phyloP scores from a whole-genome alignment of 805 yeast genomes.

The Lachancea sp. region DNA sequence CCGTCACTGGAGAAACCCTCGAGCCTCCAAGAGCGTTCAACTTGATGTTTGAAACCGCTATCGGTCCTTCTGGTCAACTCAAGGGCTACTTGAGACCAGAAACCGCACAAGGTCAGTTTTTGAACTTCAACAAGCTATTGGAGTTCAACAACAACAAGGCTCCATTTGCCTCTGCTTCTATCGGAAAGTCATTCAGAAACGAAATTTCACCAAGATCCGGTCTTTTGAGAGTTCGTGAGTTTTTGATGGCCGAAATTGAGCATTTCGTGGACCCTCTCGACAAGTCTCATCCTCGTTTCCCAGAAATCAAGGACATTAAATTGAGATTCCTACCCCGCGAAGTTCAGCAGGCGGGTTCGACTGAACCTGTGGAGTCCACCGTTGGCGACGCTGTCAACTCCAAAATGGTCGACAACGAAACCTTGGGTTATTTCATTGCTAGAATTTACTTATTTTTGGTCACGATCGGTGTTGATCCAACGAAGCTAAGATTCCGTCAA shows the following conservation, averaged over 20 bases:
- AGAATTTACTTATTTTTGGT: constrained; percentile 80
- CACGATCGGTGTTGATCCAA: constrained; percentile 85
- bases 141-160: constrained; percentile 93
- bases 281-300: constrained; percentile 76
- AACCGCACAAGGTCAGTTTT: constrained; percentile 99
- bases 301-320: constrained; percentile 63
- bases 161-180: constrained; percentile 99
- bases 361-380: constrained; percentile 54
- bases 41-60: constrained; percentile 98
- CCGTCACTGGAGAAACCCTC: constrained; percentile 77
- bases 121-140: constrained; percentile 86
- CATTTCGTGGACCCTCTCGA: constrained; percentile 93
- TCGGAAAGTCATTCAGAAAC: constrained; percentile 97
- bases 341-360: constrained; percentile 81
- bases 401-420: constrained; percentile 92
- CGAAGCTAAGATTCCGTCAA: constrained; percentile 90
- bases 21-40: constrained; percentile 94
- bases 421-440: constrained; percentile 94
- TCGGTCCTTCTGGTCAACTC: constrained; percentile 95
- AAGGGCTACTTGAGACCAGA: constrained; percentile 97
- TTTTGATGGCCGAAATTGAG: constrained; percentile 98
- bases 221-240: constrained; percentile 94
- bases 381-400: constrained; percentile 86
- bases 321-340: constrained; percentile 79
- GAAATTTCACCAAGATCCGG: constrained; percentile 99